These are phyloP conservation scores for Mollisiaceae sp. DNA, from an alignment of 2,329 filamentous ascomycete species.

Conservation along the genomic window DNA sequence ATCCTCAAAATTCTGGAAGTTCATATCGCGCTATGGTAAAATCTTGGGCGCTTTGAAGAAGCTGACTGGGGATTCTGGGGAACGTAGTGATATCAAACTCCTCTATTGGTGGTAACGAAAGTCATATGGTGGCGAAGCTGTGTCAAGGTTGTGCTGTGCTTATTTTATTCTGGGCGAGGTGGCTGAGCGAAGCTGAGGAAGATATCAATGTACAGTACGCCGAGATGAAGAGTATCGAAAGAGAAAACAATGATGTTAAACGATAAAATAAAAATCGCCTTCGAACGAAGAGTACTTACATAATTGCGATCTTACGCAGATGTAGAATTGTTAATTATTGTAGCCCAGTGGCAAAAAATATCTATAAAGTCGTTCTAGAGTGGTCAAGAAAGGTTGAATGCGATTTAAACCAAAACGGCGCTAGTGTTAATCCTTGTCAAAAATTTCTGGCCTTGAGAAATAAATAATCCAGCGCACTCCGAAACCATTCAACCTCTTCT, in stretches of 20 bases:
- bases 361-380: background rate
- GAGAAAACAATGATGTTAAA: background rate
- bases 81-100: background rate
- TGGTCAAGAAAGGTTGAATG: background rate
- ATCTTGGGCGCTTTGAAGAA: background rate
- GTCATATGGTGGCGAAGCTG: conserved; percentile 9
- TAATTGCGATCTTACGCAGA: no score
- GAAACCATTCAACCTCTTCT: background rate
- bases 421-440: conserved; percentile 1
- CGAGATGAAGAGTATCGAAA: background rate
- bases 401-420: background rate
- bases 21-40: background rate
- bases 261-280: no score
- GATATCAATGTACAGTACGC: background rate
- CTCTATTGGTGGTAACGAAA: background rate
- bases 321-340: no score
- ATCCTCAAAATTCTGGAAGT: background rate
- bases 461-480: background rate
- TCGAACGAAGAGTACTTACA: no score
- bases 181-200: background rate
- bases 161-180: background rate
- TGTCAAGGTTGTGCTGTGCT: conserved; percentile 2
- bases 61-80: background rate
- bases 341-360: background rate
- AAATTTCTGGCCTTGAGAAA: background rate